Evolutionary conservation across 75 land plant species (phyloP).

Genomic region (Selaginella moellendorffii): DNA sequence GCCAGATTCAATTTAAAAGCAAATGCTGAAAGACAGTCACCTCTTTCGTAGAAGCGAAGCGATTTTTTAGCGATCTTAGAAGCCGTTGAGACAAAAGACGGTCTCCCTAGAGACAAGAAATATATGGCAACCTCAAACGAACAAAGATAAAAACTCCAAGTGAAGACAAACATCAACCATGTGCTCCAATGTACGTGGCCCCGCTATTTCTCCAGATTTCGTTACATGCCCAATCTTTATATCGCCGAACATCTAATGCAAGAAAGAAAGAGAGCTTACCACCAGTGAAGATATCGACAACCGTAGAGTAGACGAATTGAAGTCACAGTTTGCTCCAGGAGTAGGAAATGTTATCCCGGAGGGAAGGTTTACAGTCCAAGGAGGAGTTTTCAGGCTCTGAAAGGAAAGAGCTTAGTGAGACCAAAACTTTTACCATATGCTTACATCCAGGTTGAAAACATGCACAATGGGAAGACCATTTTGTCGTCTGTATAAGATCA

Average conservation of each 20-base stretch:
- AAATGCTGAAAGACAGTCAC: no score
- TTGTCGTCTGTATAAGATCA: constrained; percentile 53
- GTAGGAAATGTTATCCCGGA: constrained; percentile 27
- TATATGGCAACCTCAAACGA: no score
- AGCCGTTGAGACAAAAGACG: no score
- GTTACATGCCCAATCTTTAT: no score
- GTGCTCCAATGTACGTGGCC: no score
- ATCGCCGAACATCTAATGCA: neutral
- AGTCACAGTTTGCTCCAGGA: constrained; percentile 88
- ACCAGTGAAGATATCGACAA: constrained; percentile 72
- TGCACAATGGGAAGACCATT: constrained; percentile 43
- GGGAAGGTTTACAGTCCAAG: constrained; percentile 45
- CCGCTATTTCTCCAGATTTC: no score
- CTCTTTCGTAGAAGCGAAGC: no score
- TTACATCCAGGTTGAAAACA: constrained; percentile 38
- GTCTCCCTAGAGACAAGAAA: no score
- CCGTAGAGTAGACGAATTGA: constrained; percentile 50
- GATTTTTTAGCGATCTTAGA: no score
- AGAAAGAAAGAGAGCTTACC: constrained; percentile 26
- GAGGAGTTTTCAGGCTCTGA: neutral
- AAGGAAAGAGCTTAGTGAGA: neutral
- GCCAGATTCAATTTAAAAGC: no score
- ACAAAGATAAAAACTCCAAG: no score
- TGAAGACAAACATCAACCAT: no score
- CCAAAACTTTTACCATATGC: neutral